Evolutionary conservation across 2,329 filamentous ascomycete species (phyloP), one percentile per base, ranked within the genome.

Genomic region (Tolypocladium cylindrosporum): DNA sequence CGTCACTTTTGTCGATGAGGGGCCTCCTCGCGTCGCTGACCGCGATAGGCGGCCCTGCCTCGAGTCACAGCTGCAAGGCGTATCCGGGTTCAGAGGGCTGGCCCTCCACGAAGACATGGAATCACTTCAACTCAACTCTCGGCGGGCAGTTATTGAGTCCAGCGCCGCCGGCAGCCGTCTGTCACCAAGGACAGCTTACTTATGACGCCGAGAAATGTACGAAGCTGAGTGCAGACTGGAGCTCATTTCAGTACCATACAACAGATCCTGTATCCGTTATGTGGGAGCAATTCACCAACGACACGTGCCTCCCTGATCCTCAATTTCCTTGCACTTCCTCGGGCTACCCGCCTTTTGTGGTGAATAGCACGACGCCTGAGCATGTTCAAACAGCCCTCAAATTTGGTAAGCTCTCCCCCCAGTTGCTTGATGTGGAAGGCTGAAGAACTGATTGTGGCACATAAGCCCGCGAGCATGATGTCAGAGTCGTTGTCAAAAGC

Each of bases 61-160:
- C 24, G 1, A 6, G 27, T 4, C 45, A 50, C 8, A 52, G 56
- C 2, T 82, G 79, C 69, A 82, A 80, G 66, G 71, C 77, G 2
- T 77, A 74, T 52, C 79, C 78, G 1, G 74, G 72, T 24, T 73
- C 74, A 16, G 31, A 66, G 9, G 65, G 66, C 53, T 84, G 81
- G 82, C 82, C 81, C 0, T 74, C 73, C 1, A 60, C 72, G 14
- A 62, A 68, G 0, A 67, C 67, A 14, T 84, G 81, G 81, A 59
- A 63, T 8, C 61, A 63, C 16, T 71, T 84, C 55, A 80, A 82
- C 66, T 63, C 69, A 9, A 74, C 75, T 3, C 66, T 77, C 27
- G 68, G 66, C 10, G 77, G 78, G 4, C 68, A 68, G 39, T 71
- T 82, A 19, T 63, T 81, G 56, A 68, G 65, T 41, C 70, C 79